Conservation (phyloP, 768 basidiomycete species). For the Lentinula boryana region DNA sequence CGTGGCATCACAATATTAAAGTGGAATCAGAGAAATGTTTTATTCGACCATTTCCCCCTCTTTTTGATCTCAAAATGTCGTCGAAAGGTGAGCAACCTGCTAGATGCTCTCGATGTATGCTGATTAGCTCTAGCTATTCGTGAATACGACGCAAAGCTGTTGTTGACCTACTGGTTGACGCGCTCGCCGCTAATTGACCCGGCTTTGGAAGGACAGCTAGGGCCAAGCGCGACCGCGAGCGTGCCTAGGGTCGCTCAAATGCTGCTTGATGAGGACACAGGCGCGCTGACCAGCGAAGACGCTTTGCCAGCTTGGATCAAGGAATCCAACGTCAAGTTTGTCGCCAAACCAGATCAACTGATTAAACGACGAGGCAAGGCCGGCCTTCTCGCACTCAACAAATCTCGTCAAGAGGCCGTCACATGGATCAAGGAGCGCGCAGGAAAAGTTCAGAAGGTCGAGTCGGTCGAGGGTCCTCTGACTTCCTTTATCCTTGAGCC, state of each 20-base stretch:
- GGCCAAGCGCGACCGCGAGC: conserved; percentile 30
- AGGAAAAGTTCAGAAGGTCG: conserved; percentile 93
- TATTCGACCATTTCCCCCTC: neutral
- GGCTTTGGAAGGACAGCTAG: conserved; percentile 11
- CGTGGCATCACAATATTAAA: neutral
- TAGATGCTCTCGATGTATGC: conserved; percentile 5
- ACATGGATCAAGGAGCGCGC: conserved; percentile 84
- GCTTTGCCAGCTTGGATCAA: conserved; percentile 4
- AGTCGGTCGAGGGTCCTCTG: conserved; percentile 88
- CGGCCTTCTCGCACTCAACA: conserved; percentile 91
- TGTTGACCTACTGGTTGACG: conserved; percentile 95
- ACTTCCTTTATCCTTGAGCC: conserved; percentile 99
- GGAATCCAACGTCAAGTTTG: conserved; percentile 55
- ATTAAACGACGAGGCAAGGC: conserved; percentile 99
- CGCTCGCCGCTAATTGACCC: conserved; percentile 69
- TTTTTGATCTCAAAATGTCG: conserved; percentile 8
- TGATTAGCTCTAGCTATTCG: conserved; percentile 52
- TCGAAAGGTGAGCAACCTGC: conserved; percentile 8
- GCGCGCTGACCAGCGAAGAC: conserved; percentile 37
- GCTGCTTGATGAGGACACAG: conserved; percentile 73
- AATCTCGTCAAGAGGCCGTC: conserved; percentile 82
- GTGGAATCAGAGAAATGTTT: neutral
- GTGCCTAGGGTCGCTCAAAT: conserved; percentile 79
- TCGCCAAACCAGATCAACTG: conserved; percentile 96
- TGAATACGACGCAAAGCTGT: conserved; percentile 98